Evolutionary conservation across 768 basidiomycete genomes (phyloP).

Genomic region (Leucocoprinus birnbaumii): DNA sequence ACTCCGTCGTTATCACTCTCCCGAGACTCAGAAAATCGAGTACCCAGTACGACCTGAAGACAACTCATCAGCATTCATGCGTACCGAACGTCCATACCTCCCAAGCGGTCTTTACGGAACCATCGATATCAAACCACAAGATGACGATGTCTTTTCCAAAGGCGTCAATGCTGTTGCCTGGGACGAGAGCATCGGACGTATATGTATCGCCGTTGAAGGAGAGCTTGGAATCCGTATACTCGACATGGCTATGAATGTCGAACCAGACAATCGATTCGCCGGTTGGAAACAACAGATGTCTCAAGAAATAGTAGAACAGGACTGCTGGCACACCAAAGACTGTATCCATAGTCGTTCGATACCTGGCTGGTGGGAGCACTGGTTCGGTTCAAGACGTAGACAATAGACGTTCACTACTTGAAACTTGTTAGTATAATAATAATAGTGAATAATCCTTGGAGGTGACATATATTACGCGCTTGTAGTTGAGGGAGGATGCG

Average conservation of each 20-base stretch:
- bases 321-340: constrained; percentile 3
- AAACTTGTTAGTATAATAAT: too few species aligned
- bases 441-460: not conserved
- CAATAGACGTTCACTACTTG: not conserved
- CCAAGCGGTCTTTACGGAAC: constrained; percentile 7
- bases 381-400: too few species aligned
- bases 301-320: constrained; percentile 3
- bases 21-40: constrained; percentile 4
- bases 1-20: constrained; percentile 37
- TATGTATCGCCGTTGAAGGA: constrained; percentile 46
- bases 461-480: not conserved
- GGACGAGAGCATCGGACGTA: constrained; percentile 64
- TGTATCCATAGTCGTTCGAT: constrained; percentile 1
- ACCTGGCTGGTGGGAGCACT: not conserved
- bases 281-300: constrained; percentile 25
- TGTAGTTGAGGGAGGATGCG: not conserved
- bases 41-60: constrained; percentile 6
- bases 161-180: constrained; percentile 51
- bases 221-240: constrained; percentile 40
- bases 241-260: constrained; percentile 38
- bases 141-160: constrained; percentile 17
- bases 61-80: constrained; percentile 5
- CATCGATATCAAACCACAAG: constrained; percentile 1
- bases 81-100: not conserved
- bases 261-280: constrained; percentile 25